phyloP scores from a whole-genome alignment of 2,329 filamentous ascomycete species.

The Volutella citrinella region DNA sequence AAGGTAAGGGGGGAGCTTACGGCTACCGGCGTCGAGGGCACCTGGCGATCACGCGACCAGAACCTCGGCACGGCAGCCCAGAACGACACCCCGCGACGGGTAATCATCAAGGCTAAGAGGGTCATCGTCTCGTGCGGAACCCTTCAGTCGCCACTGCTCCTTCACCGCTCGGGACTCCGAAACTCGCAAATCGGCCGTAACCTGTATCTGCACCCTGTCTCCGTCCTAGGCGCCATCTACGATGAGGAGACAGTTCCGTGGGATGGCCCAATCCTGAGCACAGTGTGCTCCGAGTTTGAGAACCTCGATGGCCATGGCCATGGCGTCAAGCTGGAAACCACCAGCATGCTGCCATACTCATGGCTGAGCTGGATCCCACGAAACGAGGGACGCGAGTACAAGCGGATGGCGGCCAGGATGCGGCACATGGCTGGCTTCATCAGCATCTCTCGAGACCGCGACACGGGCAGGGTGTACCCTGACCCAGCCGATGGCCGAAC shows the following conservation, averaged over 20 bases:
- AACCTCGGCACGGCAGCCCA: neutral
- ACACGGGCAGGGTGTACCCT: constrained; percentile 4
- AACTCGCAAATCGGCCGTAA: constrained; percentile 10
- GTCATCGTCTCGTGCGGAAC: constrained; percentile 7
- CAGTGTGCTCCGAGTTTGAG: constrained; percentile 6
- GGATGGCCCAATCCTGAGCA: constrained; percentile 8
- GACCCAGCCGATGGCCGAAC: constrained; percentile 5
- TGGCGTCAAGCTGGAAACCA: constrained; percentile 7
- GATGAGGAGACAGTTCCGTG: constrained; percentile 5
- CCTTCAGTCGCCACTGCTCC: constrained; percentile 7
- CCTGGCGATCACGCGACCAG: constrained; percentile 56
- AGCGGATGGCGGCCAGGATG: constrained; percentile 3
- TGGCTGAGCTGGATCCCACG: constrained; percentile 7
- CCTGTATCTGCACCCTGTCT: constrained; percentile 8
- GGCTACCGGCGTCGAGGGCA: constrained; percentile 65
- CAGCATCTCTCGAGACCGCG: constrained; percentile 6
- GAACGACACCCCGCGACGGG: neutral
- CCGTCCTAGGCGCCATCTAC: constrained; percentile 5
- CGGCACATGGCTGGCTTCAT: constrained; percentile 7
- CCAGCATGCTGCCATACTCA: constrained; percentile 5
- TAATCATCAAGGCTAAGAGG: constrained; percentile 7
- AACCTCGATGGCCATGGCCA: constrained; percentile 9
- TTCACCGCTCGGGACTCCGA: constrained; percentile 1
- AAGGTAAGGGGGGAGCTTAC: constrained; percentile 41
- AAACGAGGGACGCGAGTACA: constrained; percentile 4